Evolutionary conservation across 768 basidiomycete genomes (phyloP), one percentile per base, ranked within the genome.

Genomic region (Lentinula aciculospora): DNA sequence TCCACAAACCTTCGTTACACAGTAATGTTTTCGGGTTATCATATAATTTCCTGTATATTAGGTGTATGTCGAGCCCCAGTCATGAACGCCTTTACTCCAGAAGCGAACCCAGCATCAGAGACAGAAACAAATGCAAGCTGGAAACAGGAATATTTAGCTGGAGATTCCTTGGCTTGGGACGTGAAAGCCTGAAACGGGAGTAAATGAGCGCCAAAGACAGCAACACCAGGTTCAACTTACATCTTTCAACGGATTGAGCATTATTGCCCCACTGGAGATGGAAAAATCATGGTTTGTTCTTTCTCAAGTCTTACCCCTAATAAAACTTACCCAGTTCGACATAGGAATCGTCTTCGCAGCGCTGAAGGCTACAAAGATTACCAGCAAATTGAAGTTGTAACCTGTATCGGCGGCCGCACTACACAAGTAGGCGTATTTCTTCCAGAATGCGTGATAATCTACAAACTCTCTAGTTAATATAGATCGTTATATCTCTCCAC

Each of bases 321-420:
- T 19, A 10, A n/a, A 9, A 17, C 60, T 8, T 28, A 66, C 65
- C 65, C 66, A 67, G 23, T 63, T 31, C 8, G 66, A 59, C 44
- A 64, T 64, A 0, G 61, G 47, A 2, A 65, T 65, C 1, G 56
- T 58, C 61, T 67, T 67, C 1, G 58, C 53, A 10, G 66, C 66
- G 37, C 65, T 64, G 39, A 67, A 67, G 12, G 66, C 66, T 29
- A 67, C 64, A 55, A 67, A 67, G 17, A 67, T 27, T 10, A 67
- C 28, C 1, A 67, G 61, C 63, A 67, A 63, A 58, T 67, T 67
- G 50, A 67, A 60, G 53, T 67, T 67, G 48, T 59, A 67, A 8
- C 66, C 66, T 17, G 66, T 67, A 53, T 67, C 66, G 3, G 66
- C 66, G 1, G 63, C 66, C 6, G 66, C 66, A 21, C 64, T 60